Evolutionary conservation across 257 asterid species (phyloP).

Genomic region (Salvia hispanica): DNA sequence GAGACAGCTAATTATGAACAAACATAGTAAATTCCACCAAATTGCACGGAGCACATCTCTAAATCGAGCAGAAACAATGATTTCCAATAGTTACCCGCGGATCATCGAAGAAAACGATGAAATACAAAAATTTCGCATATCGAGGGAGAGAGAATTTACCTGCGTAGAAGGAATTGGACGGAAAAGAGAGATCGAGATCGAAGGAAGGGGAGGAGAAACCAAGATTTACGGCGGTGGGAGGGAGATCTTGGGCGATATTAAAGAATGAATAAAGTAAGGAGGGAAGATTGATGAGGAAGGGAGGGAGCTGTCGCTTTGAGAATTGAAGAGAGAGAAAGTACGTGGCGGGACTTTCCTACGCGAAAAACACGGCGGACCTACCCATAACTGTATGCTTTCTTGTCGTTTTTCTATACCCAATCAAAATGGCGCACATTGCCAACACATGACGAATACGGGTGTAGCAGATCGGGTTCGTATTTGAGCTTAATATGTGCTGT

Average conservation of each 20-base stretch:
- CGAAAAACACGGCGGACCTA: conserved; percentile 40
- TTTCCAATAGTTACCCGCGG: not conserved
- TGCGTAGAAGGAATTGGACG: conserved; percentile 23
- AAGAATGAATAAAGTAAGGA: conserved; percentile 10
- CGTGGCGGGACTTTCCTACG: conserved; percentile 49
- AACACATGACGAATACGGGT: not conserved
- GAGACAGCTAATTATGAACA: conserved; percentile 13
- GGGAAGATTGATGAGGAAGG: not conserved
- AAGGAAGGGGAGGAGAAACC: conserved; percentile 18
- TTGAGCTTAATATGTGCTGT: no score
- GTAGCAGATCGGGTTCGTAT: no score
- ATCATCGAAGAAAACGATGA: conserved; percentile 2
- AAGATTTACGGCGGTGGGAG: conserved; percentile 27
- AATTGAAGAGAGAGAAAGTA: not conserved
- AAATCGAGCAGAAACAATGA: conserved; percentile 11
- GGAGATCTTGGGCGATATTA: conserved; percentile 38
- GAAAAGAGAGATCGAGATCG: conserved; percentile 12
- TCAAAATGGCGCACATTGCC: not conserved
- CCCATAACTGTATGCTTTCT: conserved; percentile 14
- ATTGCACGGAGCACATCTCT: not conserved
- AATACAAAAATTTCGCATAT: not conserved
- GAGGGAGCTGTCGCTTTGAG: not conserved
- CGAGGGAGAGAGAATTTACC: conserved; percentile 9
- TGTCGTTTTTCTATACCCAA: not conserved
- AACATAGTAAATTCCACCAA: conserved; percentile 3